Base-by-base conservation (phyloP, 352 stramenopile species). In the Phytopythium boreale region DNA sequence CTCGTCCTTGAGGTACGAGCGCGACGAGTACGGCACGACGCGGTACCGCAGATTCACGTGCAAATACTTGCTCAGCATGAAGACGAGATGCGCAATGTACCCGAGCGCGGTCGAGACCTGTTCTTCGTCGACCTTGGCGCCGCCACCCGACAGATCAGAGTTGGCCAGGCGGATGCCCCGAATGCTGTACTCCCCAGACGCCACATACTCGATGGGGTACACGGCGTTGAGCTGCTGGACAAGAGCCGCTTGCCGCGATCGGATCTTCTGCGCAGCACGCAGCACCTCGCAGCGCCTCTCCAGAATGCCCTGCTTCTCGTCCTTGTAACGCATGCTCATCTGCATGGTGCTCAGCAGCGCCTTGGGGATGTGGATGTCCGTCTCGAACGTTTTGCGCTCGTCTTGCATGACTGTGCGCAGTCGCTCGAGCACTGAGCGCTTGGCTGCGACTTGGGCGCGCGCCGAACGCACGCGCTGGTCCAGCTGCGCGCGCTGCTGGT, bases 51-150 rank as follows among this genome's bases (percentile, higher is more conserved):
- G 70, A 39, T 92, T 95, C 52, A 95, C 84, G 49, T 93, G 79
- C 36, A 95, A 66, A 59, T 95, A 95, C 68, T 95, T 95, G 78
- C 83, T 91, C 27, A 95, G 78, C 82, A 95, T 92, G 64, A 95
- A 95, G 24, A 91, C 82, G 56, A 95, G 68, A 53, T 95, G 87
- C n/a, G 85, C 82, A 61, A 94, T 92, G 65, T 93, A 94, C 29
- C 87, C 87, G 39, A 95, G 71, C 41, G 82, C 85, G 9, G 87
- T 95, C n/a, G 84, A 90, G 20, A 95, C 78, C 72, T 83, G 79
- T 51, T 95, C 87, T 66, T 95, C 87, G 53, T 95, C 87, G 6
- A 68, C 70, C 60, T 66, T 80, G 17, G 78, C 81, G 29, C 53
- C 37, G 27, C 72, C 74, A 37, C 80, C 76, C 6, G 69, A 80